Evolutionary conservation across 2,329 filamentous ascomycete species (phyloP).

Genomic region (Podosphaera aphanis): DNA sequence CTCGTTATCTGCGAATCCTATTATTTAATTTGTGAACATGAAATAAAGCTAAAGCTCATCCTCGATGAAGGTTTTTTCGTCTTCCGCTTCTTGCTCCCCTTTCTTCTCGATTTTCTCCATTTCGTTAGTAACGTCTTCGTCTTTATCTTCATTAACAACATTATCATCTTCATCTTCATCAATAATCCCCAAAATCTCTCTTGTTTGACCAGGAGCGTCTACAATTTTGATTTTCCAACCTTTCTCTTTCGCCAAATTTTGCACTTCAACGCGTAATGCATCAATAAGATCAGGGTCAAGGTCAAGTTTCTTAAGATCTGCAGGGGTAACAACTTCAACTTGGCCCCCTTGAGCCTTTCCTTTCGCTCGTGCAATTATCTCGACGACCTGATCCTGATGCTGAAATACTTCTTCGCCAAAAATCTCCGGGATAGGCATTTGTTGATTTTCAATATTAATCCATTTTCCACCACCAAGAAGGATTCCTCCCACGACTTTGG

Average conservation of each 20-base stretch:
- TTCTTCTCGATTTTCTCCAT: conserved; percentile 18
- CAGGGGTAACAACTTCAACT: conserved; percentile 26
- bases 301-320: conserved; percentile 44
- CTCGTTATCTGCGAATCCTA: too few species aligned
- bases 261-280: conserved; percentile 41
- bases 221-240: conserved; percentile 66
- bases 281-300: conserved; percentile 36
- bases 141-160: conserved; percentile 39
- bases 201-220: conserved; percentile 33
- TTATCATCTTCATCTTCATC: conserved; percentile 30
- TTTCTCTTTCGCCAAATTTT: conserved; percentile 43
- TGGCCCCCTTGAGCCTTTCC: conserved; percentile 12
- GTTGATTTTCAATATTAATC: conserved; percentile 12
- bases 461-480: conserved; percentile 13
- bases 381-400: conserved; percentile 14
- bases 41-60: conserved; percentile 24
- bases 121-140: too few species aligned
- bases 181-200: conserved; percentile 48
- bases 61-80: conserved; percentile 21
- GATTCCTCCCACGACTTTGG: conserved; percentile 13
- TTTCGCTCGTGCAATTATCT: conserved; percentile 11
- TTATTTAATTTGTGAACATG: too few species aligned
- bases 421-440: conserved; percentile 17
- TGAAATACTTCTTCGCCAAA: conserved; percentile 30
- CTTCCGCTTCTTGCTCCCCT: conserved; percentile 25